Evolutionary conservation across 192 early-diverging fungal species (phyloP), one percentile per base, ranked within the genome.

Genomic region (Coemansia sp.): DNA sequence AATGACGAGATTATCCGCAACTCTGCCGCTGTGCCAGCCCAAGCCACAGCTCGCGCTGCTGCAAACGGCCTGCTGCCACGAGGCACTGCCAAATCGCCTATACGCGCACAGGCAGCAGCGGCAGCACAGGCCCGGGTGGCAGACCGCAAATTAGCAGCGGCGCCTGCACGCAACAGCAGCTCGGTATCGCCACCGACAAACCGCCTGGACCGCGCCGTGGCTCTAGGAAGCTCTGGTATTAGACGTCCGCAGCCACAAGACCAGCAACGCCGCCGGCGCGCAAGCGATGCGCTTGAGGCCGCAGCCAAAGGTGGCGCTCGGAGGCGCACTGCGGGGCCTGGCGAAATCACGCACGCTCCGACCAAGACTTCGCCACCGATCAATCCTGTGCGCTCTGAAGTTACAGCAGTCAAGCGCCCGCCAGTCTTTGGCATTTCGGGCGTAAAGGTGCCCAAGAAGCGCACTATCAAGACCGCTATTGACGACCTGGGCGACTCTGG

Each of bases 371-470:
- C 42, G 22, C 44, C 58, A 42, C 58, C 37, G 2, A n/a, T 26
- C 5, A 23, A 42, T 17, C 11, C 58, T 25, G 14, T 44, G 57
- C 20, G 23, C 9, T 15, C 34, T 20, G 51, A 53, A 26, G 51
- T 26, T 12, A 53, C 60, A 3, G 60, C 60, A 51, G 37, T 53
- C 10, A 52, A 66, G 22, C 59, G 68, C 38, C n/a, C 46, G 17
- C 49, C 46, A 20, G 52, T 21, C 3, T 11, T 58, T 31, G 65
- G 62, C 2, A 23, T 26, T 23, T 44, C 62, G 17, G 75, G 66
- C 4, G 36, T 61, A 51, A 62, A 57, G 46, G 75, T 78, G 48
- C 75, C 75, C 11, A 78, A 78, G 52, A 78, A 78, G 63, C 59
- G 59, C 42, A 56, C 58, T 6, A 38, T 48, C 34, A 50, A 50